Base-by-base conservation (phyloP, 2,329 filamentous ascomycete genomes). In the Ophiocordyceps robertsii region DNA sequence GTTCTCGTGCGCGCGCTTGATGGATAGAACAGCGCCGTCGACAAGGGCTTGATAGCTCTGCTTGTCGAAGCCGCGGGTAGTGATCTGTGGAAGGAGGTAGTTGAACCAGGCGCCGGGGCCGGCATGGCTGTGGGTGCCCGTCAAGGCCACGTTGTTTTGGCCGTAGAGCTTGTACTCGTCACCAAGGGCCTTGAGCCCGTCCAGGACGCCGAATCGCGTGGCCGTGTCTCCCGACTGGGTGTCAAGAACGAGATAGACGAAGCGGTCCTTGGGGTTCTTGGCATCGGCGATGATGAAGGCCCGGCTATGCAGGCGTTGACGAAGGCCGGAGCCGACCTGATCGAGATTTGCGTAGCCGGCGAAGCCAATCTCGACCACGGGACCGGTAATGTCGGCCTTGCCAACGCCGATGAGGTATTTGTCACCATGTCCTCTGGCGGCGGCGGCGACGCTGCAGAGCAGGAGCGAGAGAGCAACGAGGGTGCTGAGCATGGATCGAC, bases 21-120 rank as follows among this genome's bases (percentile, higher is more conserved):
- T 88, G 1, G 89, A 93, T 2, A 86, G 66, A 1, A 95, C 57
- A 1, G 86, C 81, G 2, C 90, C 90, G 51, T 92, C 80, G 0
- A 96, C 87, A 47, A 96, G 87, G 27, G 90, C 88, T 49, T 81
- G 73, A 56, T 94, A 94, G 53, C 85, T 93, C 60, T 93, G 84
- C 54, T 80, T 78, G 61, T 87, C 75, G 53, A 95, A 95, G 0
- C 90, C 90, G 45, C 83, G 73, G 54, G 80, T 89, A 0, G 90
- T 92, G 49, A 96, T 83, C 57, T 95, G 89, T 8, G 89, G 90
- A 6, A 95, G 70, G 10, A 96, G 72, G 57, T 95, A 96, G 63
- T 96, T 96, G 58, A 93, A 70, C 87, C 88, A 96, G 6, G 84
- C 90, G 2, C 84, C 90, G 0, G 90, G 89, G 0, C 89, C 90